phyloP scores from a whole-genome alignment of 2,329 filamentous ascomycete species.

The Akanthomyces lecanii region DNA sequence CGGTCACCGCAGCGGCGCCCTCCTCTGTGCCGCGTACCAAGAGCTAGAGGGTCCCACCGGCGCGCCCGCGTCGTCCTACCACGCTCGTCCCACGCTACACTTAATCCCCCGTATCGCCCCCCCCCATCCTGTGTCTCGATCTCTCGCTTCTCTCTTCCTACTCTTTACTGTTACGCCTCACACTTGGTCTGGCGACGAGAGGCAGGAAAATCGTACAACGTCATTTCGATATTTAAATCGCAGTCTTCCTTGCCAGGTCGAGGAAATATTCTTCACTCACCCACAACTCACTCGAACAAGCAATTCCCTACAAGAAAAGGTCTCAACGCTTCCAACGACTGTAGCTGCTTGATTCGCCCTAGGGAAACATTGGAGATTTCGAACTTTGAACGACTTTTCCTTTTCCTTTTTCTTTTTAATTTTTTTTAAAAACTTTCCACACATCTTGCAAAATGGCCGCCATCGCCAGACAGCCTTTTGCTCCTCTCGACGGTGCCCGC shows the following conservation, averaged over 20 bases:
- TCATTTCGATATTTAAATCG: neutral
- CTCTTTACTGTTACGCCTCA: neutral
- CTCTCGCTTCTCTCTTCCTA: neutral
- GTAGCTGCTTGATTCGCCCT: neutral
- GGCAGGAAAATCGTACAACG: neutral
- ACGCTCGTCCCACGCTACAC: constrained; percentile 6
- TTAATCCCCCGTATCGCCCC: constrained; percentile 8
- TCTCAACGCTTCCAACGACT: neutral
- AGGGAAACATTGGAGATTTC: neutral
- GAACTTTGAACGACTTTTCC: neutral
- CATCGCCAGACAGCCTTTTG: constrained; percentile 67
- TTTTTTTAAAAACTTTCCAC: neutral
- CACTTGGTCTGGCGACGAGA: neutral
- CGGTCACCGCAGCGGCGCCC: neutral
- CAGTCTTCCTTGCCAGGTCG: neutral
- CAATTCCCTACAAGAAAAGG: neutral
- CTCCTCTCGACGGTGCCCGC: constrained; percentile 63
- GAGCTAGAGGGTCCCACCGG: neutral
- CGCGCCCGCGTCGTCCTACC: neutral
- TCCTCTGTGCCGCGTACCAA: no score
- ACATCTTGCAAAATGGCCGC: constrained; percentile 44
- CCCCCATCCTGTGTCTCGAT: neutral
- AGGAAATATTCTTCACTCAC: neutral
- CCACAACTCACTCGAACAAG: neutral
- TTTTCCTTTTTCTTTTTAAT: neutral